These are phyloP conservation scores for Begonia masoniana DNA, from an alignment of 306 rosid species.

Conservation along the genomic window DNA sequence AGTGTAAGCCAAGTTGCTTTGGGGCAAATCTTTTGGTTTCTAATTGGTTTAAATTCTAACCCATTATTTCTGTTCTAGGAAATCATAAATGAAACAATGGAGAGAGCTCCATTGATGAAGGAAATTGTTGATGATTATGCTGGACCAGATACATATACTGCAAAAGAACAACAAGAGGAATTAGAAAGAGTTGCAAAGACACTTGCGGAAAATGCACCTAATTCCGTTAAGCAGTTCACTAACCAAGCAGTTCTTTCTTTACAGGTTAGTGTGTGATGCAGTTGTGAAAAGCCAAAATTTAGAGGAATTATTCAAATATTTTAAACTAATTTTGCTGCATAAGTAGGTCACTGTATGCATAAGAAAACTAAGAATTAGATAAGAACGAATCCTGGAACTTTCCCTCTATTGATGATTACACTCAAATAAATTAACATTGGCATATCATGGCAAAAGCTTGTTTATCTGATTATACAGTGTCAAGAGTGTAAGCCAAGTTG, in stretches of 20 bases:
- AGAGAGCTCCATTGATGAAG: conserved; percentile 62
- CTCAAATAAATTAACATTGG: too few species aligned
- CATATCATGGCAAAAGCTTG: too few species aligned
- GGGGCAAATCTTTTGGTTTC: neutral
- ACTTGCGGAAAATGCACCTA: conserved; percentile 54
- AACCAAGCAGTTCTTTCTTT: conserved; percentile 73
- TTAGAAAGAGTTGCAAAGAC: conserved; percentile 80
- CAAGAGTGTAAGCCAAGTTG: too few species aligned
- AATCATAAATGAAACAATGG: conserved; percentile 67
- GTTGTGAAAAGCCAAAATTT: neutral
- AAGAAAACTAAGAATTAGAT: too few species aligned
- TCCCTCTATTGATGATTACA: too few species aligned
- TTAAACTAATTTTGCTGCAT: too few species aligned
- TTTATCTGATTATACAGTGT: too few species aligned
- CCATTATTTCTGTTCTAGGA: conserved; percentile 28
- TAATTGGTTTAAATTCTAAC: conserved; percentile 3
- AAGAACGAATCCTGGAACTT: too few species aligned
- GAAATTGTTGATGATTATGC: conserved; percentile 78
- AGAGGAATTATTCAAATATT: too few species aligned
- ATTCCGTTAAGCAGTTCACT: conserved; percentile 66
- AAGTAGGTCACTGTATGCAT: too few species aligned
- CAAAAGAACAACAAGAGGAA: conserved; percentile 64
- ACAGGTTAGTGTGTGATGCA: conserved; percentile 43
- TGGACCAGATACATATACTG: conserved; percentile 85
- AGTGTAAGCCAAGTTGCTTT: too few species aligned